Evolutionary conservation across 73 alveolate genomes (phyloP), one percentile per base, ranked within the genome.

Genomic region (Paramecium tetraurelia): DNA sequence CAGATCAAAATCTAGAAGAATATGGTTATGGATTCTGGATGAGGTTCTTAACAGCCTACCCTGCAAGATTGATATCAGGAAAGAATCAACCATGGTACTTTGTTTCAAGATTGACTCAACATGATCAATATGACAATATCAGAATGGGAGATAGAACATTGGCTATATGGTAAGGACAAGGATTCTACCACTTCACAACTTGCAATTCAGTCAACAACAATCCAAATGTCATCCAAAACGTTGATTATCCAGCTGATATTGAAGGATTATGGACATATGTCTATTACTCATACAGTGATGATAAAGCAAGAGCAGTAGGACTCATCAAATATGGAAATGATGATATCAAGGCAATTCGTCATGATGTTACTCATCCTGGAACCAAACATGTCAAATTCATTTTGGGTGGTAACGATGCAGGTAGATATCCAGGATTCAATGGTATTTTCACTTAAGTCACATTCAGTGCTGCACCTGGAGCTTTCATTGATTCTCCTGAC

Each of bases 341-440:
- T 31, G 72, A 80, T 1, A 41, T 48, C 12, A 46, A 48, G 24
- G 35, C 50, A 44, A 44, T 80, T 3, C 33, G 70, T 22, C 75
- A 80, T 18, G 70, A 80, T 24, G 90, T 80, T 20, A 80, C 90
- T 43, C 90, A 80, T 22, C 90, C 90, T 18, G 70, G 50, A 46
- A 80, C 75, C 4, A 80, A 80, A 48, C 75, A 18, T 9, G 70
- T 80, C 7, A 41, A 43, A 44, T 80, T 80, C 18, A 80, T 80
- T 10, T 44, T 80, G 22, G 90, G 90, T 24, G 90, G 90, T 44
- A 80, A 80, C 11, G 90, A 80, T 46, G 90, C 31, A 2, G 90
- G 90, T 10, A 80, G 90, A 43, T 80, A 80, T 46, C 90, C 90
- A 80, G 90, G 90, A 80, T 80, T 80, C 22, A 80, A 80, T 80